A percentile compares a stretch with the other conserved stretches of the same genome.
Evolutionary conservation across 2,329 filamentous ascomycete species (phyloP).

Genomic region (Fusarium subglutinans): DNA sequence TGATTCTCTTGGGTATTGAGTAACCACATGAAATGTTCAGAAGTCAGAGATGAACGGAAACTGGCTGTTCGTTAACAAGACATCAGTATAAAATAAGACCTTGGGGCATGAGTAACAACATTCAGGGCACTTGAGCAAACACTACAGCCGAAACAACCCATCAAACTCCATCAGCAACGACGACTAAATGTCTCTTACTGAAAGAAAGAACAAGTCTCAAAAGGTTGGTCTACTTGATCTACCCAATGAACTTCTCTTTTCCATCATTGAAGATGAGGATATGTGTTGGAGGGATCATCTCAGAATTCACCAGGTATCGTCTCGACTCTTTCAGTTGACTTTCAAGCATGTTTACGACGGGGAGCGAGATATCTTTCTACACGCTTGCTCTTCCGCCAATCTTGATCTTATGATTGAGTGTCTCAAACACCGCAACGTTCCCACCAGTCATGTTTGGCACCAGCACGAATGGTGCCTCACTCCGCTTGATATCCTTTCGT

Average conservation of each 20-base stretch:
- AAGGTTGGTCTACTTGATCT: not conserved
- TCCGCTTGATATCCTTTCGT: not conserved
- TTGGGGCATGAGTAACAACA: not conserved
- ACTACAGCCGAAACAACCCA: not conserved
- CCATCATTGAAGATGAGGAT: rapidly evolving
- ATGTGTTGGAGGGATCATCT: not conserved
- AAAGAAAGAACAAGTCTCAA: not conserved
- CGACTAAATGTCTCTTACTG: not conserved
- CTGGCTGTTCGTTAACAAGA: not conserved
- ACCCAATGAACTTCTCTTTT: not conserved
- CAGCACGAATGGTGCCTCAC: not conserved
- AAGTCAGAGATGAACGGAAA: not conserved
- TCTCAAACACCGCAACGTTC: not conserved
- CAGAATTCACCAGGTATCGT: not conserved
- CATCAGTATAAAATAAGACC: not conserved
- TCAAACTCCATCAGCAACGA: not conserved
- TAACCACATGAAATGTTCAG: not conserved
- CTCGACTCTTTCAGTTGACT: not conserved
- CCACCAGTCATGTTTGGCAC: not conserved
- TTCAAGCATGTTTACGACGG: not conserved
- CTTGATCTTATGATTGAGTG: not conserved
- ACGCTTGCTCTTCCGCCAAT: not conserved
- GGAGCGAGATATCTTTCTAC: not conserved
- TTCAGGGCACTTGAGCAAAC: not conserved
- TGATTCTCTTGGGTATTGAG: too few relatives aligned